Base-by-base conservation (phyloP, 2,329 filamentous ascomycete genomes). In the Keithomyces neogunnii region DNA sequence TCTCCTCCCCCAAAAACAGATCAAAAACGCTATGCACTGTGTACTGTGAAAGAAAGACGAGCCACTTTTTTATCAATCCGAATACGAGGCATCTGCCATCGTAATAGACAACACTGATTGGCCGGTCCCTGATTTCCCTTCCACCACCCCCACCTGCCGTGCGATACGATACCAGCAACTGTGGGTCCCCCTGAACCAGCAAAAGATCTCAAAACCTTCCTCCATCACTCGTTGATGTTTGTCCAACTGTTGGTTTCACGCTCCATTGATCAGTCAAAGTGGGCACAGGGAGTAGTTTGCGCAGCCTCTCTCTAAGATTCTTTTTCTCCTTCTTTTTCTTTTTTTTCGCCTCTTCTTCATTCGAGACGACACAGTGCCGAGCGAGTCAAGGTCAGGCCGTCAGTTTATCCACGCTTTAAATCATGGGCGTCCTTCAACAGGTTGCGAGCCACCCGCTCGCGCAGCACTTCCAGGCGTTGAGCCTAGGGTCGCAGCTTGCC, bases 391-490 rank as follows among this genome's bases (percentile, higher is more conserved):
- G 5, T 29, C 10, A 5, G 7, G 26, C 28, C 26, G 26, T 29
- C 40, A 9, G 9, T 11, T 29, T 19, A 10, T 29, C 40, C 5
- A 11, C 26, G 19, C 10, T 28, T 11, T 7, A 6, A 42, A 50
- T 55, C 57, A 84, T 84, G 80, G 80, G 81, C 62, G 51, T 82
- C 59, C 57, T 83, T 55, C 74, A 81, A 59, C 72, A 78, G 36
- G 60, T 75, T 53, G 68, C 69, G 63, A 70, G 72, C 61, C 68
- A 66, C 57, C 78, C 73, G 60, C 65, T 76, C 68, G 69, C 69
- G 65, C 71, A 76, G 58, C 69, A 74, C 58, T 76, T 77, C 65
- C 67, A 69, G 47, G 62, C 72, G 58, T 72, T 81, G 57, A 71
- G 73, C 26, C 65, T 70, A 30, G 71, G 63, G 31, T 66, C 70